These are phyloP conservation scores for Blastobotrys petasosporus DNA, from an alignment of 1,139 yeast genomes.

Conservation along the genomic window DNA sequence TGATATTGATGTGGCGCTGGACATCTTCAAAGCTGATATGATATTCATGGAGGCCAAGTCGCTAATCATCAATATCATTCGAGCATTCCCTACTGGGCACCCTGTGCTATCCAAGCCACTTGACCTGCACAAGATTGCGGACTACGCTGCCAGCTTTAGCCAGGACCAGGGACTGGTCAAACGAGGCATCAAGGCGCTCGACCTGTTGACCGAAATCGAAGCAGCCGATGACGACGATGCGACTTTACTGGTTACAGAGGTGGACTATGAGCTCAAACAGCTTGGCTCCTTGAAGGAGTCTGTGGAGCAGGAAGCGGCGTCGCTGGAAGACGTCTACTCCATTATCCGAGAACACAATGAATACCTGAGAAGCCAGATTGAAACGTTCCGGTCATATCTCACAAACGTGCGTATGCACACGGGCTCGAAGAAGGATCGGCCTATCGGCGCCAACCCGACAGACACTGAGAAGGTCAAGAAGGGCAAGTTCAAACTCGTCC, in stretches of 20 bases:
- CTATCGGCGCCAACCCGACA: slow-evolving; percentile 23
- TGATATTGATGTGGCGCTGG: slow-evolving; percentile 31
- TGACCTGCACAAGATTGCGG: slow-evolving; percentile 32
- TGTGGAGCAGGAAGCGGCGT: slow-evolving; percentile 32
- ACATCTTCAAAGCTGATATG: slow-evolving; percentile 34
- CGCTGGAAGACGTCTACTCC: slow-evolving; percentile 33
- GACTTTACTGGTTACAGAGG: slow-evolving; percentile 31
- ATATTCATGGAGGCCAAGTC: slow-evolving; percentile 37
- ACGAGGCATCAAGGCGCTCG: slow-evolving; percentile 35
- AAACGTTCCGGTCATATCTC: slow-evolving; percentile 35
- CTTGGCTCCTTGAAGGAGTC: slow-evolving; percentile 35
- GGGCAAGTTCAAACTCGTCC: slow-evolving; percentile 24
- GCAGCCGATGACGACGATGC: slow-evolving; percentile 30
- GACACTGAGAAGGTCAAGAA: slow-evolving; percentile 21
- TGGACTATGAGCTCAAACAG: slow-evolving; percentile 36
- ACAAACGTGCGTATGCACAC: slow-evolving; percentile 36
- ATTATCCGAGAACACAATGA: slow-evolving; percentile 37
- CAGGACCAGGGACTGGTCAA: slow-evolving; percentile 31
- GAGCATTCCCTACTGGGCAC: slow-evolving; percentile 34
- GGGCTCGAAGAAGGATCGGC: slow-evolving; percentile 29
- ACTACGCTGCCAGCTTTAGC: slow-evolving; percentile 30
- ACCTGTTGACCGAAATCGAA: slow-evolving; percentile 32
- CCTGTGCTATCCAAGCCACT: slow-evolving; percentile 29
- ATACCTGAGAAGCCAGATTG: slow-evolving; percentile 34
- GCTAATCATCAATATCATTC: slow-evolving; percentile 34